Conservation (phyloP, 495 filamentous ascomycete genomes). For the Chlorociboria aeruginascens region DNA sequence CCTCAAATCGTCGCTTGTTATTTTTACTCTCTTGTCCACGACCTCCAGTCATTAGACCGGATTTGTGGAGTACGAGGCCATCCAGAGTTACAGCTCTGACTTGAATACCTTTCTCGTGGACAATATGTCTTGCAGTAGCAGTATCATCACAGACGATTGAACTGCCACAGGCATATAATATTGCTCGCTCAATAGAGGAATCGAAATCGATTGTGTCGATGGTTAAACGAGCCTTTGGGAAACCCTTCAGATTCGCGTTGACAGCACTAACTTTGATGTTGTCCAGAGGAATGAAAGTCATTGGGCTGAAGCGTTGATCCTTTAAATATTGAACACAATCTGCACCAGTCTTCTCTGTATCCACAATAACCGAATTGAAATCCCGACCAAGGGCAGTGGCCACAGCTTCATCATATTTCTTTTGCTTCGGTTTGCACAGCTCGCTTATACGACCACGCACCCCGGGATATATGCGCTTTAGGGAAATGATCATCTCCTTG, state of each 20-base stretch:
- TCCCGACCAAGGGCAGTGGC: constrained; percentile 85
- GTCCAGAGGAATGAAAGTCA: constrained; percentile 90
- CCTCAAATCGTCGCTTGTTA: constrained; percentile 74
- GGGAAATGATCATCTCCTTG: constrained; percentile 65
- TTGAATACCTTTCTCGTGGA: constrained; percentile 72
- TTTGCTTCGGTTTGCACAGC: constrained; percentile 90
- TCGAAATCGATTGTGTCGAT: constrained; percentile 97
- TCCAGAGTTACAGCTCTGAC: constrained; percentile 91
- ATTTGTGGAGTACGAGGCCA: constrained; percentile 90
- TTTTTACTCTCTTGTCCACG: constrained; percentile 59
- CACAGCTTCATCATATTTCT: constrained; percentile 87
- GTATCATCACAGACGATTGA: constrained; percentile 91
- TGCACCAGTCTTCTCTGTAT: constrained; percentile 85
- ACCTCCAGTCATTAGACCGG: constrained; percentile 95
- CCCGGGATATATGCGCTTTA: constrained; percentile 86
- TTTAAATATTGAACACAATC: constrained; percentile 92
- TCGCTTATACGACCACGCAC: constrained; percentile 85
- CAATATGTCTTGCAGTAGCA: constrained; percentile 74
- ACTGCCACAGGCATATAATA: constrained; percentile 88
- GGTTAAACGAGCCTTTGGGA: constrained; percentile 72
- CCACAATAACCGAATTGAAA: constrained; percentile 91
- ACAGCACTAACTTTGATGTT: constrained; percentile 88
- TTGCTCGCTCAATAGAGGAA: constrained; percentile 72
- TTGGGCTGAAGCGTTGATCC: constrained; percentile 71
- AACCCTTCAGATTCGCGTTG: constrained; percentile 82